Percentiles rank a stretch among this genome's conserved stretches.
These are phyloP conservation scores for Thermochaetoides thermophila DNA, from an alignment of 495 filamentous ascomycete genomes.

Conservation along the genomic window DNA sequence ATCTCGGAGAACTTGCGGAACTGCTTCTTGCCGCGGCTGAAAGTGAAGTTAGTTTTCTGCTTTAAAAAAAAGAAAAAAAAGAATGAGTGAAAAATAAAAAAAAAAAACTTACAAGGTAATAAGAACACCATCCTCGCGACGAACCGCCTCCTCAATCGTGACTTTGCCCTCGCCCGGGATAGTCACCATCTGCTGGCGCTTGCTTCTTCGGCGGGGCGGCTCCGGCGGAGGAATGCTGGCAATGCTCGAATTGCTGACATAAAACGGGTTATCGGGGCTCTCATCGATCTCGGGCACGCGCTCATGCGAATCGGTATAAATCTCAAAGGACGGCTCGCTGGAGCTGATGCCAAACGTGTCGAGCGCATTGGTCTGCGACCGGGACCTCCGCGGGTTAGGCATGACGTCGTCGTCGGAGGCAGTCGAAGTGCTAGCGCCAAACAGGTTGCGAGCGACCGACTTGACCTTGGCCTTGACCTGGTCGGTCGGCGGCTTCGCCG, in stretches of 20 bases:
- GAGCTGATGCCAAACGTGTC: conserved; percentile 48
- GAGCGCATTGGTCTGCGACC: conserved; percentile 44
- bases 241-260: conserved; percentile 23
- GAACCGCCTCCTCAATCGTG: conserved; percentile 45
- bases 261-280: conserved; percentile 63
- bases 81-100: not conserved
- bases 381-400: conserved; percentile 42
- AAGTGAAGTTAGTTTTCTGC: conserved; percentile 13
- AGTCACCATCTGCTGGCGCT: conserved; percentile 28
- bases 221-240: conserved; percentile 15
- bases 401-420: conserved; percentile 42
- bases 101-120: conserved; percentile 65
- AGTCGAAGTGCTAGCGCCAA: too few species aligned
- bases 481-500: conserved; percentile 49
- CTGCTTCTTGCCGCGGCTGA: conserved; percentile 78
- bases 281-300: conserved; percentile 59
- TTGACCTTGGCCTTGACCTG: conserved; percentile 38
- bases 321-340: conserved; percentile 46
- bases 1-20: too few species aligned
- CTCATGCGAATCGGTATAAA: conserved; percentile 83
- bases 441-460: conserved; percentile 60
- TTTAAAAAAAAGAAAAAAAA: not conserved
- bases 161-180: conserved; percentile 40
- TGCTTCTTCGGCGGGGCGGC: conserved; percentile 26
- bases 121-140: conserved; percentile 62